These are phyloP conservation scores for Paecilomyces variotii DNA, from an alignment of 2,329 filamentous ascomycete genomes.

Conservation along the genomic window DNA sequence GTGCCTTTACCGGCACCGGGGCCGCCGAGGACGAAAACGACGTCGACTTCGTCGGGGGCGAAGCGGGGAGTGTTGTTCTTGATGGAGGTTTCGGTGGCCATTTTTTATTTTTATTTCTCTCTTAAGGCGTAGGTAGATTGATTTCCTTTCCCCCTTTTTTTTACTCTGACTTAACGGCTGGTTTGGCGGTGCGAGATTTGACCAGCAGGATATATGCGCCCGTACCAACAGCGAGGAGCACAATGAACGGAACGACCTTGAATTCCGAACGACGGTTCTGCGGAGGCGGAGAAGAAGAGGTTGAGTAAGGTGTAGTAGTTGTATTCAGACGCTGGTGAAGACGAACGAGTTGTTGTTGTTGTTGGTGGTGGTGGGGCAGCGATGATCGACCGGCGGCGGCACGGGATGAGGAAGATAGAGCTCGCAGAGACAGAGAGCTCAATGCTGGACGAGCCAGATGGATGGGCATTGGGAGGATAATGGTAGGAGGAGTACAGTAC, in stretches of 20 bases:
- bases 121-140: not conserved
- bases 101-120: constrained; percentile 1
- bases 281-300: constrained; percentile 10
- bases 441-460: not conserved
- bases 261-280: constrained; percentile 28
- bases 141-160: not conserved
- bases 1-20: constrained; percentile 96
- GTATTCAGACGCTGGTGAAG: constrained; percentile 4
- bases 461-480: not conserved
- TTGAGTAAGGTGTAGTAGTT: constrained; percentile 3
- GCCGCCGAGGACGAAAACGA: constrained; percentile 92
- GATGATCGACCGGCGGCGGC: constrained; percentile 3
- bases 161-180: constrained; percentile 4
- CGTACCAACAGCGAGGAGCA: constrained; percentile 40
- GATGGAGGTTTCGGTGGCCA: constrained; percentile 33
- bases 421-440: not conserved
- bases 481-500: not conserved
- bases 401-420: not conserved
- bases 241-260: constrained; percentile 34
- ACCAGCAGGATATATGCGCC: constrained; percentile 46
- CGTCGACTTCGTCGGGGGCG: constrained; percentile 71
- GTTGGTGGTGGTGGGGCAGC: not conserved
- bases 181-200: constrained; percentile 34
- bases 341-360: not conserved
- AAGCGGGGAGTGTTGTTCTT: constrained; percentile 62